Evolutionary conservation across 257 asterid species (phyloP).

Genomic region (Nicotiana otophora): DNA sequence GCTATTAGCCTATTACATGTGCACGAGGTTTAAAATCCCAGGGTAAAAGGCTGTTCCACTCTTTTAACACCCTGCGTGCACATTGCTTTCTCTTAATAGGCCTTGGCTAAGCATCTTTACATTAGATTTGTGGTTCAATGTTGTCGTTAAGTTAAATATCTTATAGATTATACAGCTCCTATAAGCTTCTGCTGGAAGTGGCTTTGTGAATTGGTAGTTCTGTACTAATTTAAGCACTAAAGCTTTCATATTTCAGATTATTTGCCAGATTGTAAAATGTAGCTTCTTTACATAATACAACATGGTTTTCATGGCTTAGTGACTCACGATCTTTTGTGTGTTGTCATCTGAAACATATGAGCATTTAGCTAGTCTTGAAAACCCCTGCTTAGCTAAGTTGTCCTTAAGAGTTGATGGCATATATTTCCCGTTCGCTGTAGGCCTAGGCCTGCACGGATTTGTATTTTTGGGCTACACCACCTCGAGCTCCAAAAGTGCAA

Average conservation of each 20-base stretch:
- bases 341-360: background rate
- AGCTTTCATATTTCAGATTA: conserved; percentile 12
- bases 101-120: background rate
- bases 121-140: background rate
- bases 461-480: too few relatives aligned
- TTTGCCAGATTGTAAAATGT: conserved; percentile 18
- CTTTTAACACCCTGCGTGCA: background rate
- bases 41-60: background rate
- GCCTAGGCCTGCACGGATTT: too few relatives aligned
- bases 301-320: background rate
- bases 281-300: conserved; percentile 17
- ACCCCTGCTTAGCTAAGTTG: background rate
- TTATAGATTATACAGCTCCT: background rate
- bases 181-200: conserved; percentile 14
- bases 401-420: background rate
- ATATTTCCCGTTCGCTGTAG: too few relatives aligned
- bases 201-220: conserved; percentile 12
- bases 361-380: background rate
- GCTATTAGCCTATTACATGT: background rate
- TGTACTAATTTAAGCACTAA: conserved; percentile 10
- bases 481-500: too few relatives aligned
- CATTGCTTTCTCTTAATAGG: background rate
- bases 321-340: conserved; percentile 1
- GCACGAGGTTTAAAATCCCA: background rate
- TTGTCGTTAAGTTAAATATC: background rate